A percentile compares a stretch with the other conserved stretches of the same genome.
phyloP scores from a whole-genome alignment of 768 basidiomycete species.

The Tricholoma terreum region DNA sequence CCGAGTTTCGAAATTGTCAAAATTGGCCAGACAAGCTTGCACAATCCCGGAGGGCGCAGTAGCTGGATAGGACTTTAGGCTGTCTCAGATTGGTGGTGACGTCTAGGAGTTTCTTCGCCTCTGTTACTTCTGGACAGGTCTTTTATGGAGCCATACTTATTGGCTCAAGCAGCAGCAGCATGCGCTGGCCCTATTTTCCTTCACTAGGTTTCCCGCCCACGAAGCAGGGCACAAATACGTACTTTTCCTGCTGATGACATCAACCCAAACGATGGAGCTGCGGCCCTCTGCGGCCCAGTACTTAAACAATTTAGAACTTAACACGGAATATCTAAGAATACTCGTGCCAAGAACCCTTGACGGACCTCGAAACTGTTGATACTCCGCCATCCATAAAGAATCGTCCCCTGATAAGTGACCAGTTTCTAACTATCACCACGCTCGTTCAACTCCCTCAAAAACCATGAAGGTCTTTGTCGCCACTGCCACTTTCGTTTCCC shows the following conservation, averaged over 20 bases:
- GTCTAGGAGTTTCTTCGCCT: too few relatives aligned
- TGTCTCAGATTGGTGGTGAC: background rate
- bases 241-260: too few relatives aligned
- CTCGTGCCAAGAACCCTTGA: background rate
- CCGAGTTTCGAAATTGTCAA: conserved; percentile 59
- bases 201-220: background rate
- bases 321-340: background rate
- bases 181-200: too few relatives aligned
- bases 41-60: conserved; percentile 86
- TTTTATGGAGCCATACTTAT: too few relatives aligned
- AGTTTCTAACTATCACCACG: conserved; percentile 9
- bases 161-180: too few relatives aligned
- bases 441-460: conserved; percentile 8
- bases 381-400: conserved; percentile 10
- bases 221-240: background rate
- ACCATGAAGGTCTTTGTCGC: conserved; percentile 39
- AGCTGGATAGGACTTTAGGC: conserved; percentile 84
- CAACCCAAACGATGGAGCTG: too few relatives aligned
- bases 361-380: conserved; percentile 17
- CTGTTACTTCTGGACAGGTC: too few relatives aligned
- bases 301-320: too few relatives aligned
- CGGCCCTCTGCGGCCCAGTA: background rate
- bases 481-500: conserved; percentile 32
- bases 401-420: background rate
- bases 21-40: conserved; percentile 91